A percentile compares a stretch with the other conserved stretches of the same genome.
phyloP scores from a whole-genome alignment of 2,329 filamentous ascomycete species.

The Pseudocercospora pini-densiflorae region DNA sequence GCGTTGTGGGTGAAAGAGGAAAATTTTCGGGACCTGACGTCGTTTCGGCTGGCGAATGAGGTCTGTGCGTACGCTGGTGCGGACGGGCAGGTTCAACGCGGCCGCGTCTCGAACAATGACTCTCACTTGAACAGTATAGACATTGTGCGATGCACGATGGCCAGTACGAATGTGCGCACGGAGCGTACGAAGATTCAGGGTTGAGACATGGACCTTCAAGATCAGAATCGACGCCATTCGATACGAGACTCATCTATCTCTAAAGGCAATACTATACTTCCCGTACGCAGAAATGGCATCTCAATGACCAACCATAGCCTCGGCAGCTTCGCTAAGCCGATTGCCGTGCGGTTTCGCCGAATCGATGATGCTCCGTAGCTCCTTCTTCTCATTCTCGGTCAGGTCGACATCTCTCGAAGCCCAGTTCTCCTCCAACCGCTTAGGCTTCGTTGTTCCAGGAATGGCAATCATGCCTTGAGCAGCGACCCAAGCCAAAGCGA shows the following conservation, averaged over 20 bases:
- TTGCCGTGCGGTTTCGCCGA: slow-evolving; percentile 45
- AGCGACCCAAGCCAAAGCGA: slow-evolving; percentile 34
- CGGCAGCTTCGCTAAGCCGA: slow-evolving; percentile 33
- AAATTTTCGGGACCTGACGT: no score
- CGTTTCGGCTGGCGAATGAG: no score
- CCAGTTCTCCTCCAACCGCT: slow-evolving; percentile 31
- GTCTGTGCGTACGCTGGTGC: no score
- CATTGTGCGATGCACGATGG: no score
- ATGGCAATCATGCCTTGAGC: slow-evolving; percentile 35
- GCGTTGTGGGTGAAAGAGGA: no score
- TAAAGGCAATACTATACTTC: not conserved
- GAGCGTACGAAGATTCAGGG: no score
- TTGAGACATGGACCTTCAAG: no score
- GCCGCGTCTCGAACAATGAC: no score
- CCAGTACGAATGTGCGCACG: no score
- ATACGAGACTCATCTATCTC: slow-evolving; percentile 46
- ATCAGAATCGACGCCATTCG: no score
- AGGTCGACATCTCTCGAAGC: slow-evolving; percentile 31
- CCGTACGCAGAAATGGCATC: not conserved
- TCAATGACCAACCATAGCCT: not conserved
- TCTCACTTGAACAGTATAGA: no score
- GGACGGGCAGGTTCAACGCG: no score
- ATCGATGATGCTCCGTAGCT: slow-evolving; percentile 48
- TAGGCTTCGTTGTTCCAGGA: slow-evolving; percentile 29
- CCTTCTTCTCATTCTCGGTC: slow-evolving; percentile 45